A percentile compares a stretch with the other conserved stretches of the same genome.
phyloP scores from a whole-genome alignment of 148 eudicot species.

The Mesembryanthemum crystallinum region DNA sequence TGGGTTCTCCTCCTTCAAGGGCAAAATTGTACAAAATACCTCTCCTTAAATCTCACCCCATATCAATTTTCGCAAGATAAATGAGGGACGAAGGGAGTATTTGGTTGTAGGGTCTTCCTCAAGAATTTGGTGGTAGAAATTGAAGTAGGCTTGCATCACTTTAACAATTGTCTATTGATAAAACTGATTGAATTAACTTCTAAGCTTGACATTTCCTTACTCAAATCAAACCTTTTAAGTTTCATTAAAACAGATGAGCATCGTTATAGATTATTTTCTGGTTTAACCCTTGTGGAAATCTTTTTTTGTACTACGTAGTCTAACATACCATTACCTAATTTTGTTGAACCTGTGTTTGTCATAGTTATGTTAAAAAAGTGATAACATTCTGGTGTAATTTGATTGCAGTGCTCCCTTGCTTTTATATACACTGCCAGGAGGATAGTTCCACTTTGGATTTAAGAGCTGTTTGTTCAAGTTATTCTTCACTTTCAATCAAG shows the following conservation, averaged over 20 bases:
- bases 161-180: no score
- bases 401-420: constrained; percentile 80
- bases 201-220: background rate
- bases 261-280: background rate
- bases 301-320: background rate
- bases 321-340: background rate
- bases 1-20: no score
- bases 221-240: no score
- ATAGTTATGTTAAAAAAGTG: background rate
- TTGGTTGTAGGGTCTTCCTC: no score
- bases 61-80: no score
- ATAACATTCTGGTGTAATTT: constrained; percentile 15
- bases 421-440: constrained; percentile 57
- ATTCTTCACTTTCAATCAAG: constrained; percentile 33
- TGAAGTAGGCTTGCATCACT: no score
- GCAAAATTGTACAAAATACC: no score
- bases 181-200: background rate
- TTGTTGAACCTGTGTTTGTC: background rate
- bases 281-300: background rate
- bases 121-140: no score
- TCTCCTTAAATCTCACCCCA: no score
- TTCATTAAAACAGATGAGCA: no score
- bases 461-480: constrained; percentile 35
- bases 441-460: constrained; percentile 45
- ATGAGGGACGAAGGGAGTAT: no score